A percentile compares a stretch with the other conserved stretches of the same genome.
Evolutionary conservation across 2,329 filamentous ascomycete species (phyloP).

Genomic region (Exophiala spinifera): DNA sequence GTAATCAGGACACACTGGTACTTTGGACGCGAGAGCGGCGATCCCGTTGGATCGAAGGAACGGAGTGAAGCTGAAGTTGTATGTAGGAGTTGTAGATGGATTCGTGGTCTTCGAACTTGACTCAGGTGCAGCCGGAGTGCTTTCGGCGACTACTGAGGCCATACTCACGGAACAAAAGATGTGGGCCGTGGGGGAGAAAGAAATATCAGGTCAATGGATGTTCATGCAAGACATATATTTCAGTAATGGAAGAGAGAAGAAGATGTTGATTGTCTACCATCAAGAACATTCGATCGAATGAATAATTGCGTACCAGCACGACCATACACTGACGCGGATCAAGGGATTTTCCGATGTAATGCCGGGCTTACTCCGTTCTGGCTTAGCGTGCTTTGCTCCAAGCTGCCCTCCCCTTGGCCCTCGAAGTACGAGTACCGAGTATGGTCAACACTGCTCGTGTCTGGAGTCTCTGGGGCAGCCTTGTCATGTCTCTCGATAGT

Average conservation of each 20-base stretch:
- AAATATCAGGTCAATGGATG: neutral
- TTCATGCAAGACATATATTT: neutral
- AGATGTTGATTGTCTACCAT: neutral
- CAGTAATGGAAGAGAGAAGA: neutral
- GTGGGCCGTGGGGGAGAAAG: neutral
- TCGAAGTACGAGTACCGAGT: too few relatives aligned
- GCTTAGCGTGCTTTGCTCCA: neutral
- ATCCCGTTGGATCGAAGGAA: slow-evolving; percentile 81
- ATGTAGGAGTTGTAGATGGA: slow-evolving; percentile 43
- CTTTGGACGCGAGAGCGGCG: slow-evolving; percentile 74
- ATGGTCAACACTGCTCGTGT: too few relatives aligned
- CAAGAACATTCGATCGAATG: neutral
- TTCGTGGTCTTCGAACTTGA: slow-evolving; percentile 22
- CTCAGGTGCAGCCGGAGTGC: slow-evolving; percentile 5
- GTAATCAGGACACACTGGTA: slow-evolving; percentile 82
- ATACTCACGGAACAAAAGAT: neutral
- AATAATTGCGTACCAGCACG: neutral
- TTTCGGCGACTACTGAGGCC: slow-evolving; percentile 16
- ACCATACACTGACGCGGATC: neutral
- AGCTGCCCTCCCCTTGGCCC: neutral
- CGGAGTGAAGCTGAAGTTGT: slow-evolving; percentile 78
- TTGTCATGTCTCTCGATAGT: too few relatives aligned
- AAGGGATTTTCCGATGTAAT: slow-evolving; percentile 2
- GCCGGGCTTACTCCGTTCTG: neutral
- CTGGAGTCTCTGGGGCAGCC: too few relatives aligned